A percentile compares a stretch with the other conserved stretches of the same genome.
Evolutionary conservation across 139 green algal genomes (phyloP).

Genomic region (Coccomyxa sp.): DNA sequence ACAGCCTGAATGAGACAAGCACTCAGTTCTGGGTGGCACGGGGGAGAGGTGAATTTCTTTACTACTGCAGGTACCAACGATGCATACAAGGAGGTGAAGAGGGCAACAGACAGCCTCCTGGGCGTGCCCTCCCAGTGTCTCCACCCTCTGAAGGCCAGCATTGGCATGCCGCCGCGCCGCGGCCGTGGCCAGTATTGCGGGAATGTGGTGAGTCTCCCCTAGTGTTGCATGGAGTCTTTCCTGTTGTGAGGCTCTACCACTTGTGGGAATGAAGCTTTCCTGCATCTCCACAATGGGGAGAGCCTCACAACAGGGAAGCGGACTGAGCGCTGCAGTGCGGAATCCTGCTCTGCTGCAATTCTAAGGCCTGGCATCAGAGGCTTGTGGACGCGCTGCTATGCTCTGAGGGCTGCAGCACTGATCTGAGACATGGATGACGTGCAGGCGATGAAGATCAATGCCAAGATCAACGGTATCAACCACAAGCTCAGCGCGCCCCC

Average conservation of each 20-base stretch:
- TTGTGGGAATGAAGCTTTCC: neutral
- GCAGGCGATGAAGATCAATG: conserved; percentile 67
- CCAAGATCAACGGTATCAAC: conserved; percentile 53
- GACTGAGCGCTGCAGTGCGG: too few species aligned
- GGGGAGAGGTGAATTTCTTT: too few species aligned
- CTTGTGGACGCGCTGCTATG: too few species aligned
- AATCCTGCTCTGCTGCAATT: too few species aligned
- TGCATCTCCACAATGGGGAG: neutral
- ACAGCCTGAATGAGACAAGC: too few species aligned
- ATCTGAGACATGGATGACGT: neutral
- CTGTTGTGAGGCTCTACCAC: too few species aligned
- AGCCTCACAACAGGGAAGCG: too few species aligned
- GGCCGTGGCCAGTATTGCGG: conserved; percentile 59
- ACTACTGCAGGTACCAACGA: neutral
- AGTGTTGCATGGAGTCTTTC: too few species aligned
- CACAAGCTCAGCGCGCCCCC: neutral
- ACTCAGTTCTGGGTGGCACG: too few species aligned
- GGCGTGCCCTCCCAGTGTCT: conserved; percentile 60
- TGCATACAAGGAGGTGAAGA: conserved; percentile 55
- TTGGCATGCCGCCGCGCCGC: conserved; percentile 6
- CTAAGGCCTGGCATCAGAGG: too few species aligned
- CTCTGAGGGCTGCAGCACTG: too few species aligned
- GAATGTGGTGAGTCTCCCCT: conserved; percentile 48
- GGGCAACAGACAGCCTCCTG: conserved; percentile 44
- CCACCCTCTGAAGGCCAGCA: conserved; percentile 45